These are phyloP conservation scores for Ophiocordyceps camponoti-saundersi DNA, from an alignment of 2,329 filamentous ascomycete genomes.

Conservation along the genomic window DNA sequence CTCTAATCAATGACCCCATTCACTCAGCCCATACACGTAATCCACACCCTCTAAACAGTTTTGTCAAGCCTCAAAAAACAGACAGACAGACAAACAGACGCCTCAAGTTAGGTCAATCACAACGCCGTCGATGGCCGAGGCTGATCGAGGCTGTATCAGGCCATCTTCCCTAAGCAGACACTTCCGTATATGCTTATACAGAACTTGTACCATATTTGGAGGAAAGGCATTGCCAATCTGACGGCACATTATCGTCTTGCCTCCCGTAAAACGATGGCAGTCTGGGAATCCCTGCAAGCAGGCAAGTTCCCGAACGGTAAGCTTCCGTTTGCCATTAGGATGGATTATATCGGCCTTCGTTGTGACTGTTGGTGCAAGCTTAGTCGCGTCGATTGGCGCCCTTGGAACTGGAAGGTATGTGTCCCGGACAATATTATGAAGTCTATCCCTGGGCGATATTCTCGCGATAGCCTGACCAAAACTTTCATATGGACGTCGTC, in stretches of 20 bases:
- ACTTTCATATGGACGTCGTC: conserved; percentile 24
- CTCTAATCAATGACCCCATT: no score
- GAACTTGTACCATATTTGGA: conserved; percentile 31
- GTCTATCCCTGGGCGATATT: conserved; percentile 15
- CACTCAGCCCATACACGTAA: no score
- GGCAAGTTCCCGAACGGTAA: conserved; percentile 52
- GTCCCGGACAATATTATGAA: conserved; percentile 20
- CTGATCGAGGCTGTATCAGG: conserved; percentile 11
- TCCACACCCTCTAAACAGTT: no score
- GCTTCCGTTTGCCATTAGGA: conserved; percentile 42
- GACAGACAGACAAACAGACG: not conserved
- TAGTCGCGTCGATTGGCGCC: conserved; percentile 26
- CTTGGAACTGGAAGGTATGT: conserved; percentile 12
- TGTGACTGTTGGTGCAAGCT: conserved; percentile 43
- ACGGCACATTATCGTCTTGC: conserved; percentile 25
- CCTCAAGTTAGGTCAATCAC: conserved; percentile 1
- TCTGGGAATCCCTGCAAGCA: conserved; percentile 52
- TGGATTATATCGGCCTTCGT: conserved; percentile 48
- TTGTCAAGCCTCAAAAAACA: no score
- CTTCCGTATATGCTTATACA: conserved; percentile 29
- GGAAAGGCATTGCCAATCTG: conserved; percentile 75
- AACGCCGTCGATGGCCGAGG: no score
- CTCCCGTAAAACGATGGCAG: conserved; percentile 36
- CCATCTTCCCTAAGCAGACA: conserved; percentile 28
- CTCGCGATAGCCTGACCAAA: conserved; percentile 23